Conservation (phyloP, 495 filamentous ascomycete genomes). For the Daldinia decipiens region DNA sequence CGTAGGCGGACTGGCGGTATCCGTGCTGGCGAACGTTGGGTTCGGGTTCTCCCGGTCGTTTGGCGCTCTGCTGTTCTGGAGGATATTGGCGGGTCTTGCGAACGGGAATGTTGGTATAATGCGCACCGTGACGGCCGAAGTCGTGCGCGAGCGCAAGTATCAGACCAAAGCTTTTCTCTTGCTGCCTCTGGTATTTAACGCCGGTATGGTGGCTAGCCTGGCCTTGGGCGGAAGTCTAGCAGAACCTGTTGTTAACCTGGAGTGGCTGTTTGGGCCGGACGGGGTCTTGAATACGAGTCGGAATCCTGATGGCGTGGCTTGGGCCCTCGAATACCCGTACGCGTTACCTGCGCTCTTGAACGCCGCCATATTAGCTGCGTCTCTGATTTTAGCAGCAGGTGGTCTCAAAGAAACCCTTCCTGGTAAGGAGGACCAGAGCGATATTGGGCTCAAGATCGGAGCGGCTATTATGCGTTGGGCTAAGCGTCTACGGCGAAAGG, state of each 20-base stretch:
- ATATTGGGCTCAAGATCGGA: slow-evolving; percentile 44
- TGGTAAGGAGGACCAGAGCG: slow-evolving; percentile 44
- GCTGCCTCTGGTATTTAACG: slow-evolving; percentile 83
- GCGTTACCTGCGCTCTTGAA: slow-evolving; percentile 54
- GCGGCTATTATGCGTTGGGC: slow-evolving; percentile 36
- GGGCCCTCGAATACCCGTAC: slow-evolving; percentile 51
- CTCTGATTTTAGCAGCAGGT: slow-evolving; percentile 30
- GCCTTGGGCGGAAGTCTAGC: slow-evolving; percentile 74
- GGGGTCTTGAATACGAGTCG: slow-evolving; percentile 49
- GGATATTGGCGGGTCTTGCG: slow-evolving; percentile 72
- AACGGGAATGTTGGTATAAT: slow-evolving; percentile 86
- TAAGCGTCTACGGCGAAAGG: slow-evolving; percentile 44
- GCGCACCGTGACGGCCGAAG: slow-evolving; percentile 82
- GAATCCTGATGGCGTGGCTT: slow-evolving; percentile 47
- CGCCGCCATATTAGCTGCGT: slow-evolving; percentile 40
- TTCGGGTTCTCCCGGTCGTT: slow-evolving; percentile 80
- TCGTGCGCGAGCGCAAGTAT: slow-evolving; percentile 68
- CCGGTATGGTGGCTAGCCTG: slow-evolving; percentile 69
- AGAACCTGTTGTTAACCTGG: slow-evolving; percentile 73
- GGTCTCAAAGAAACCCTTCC: slow-evolving; percentile 46
- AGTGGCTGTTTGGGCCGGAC: slow-evolving; percentile 69
- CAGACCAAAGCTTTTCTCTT: slow-evolving; percentile 81
- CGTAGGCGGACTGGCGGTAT: slow-evolving; percentile 73
- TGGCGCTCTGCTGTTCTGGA: slow-evolving; percentile 72
- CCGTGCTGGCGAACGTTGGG: slow-evolving; percentile 73